Evolutionary conservation across 2,329 filamentous ascomycete species (phyloP), one percentile per base, ranked within the genome.

Genomic region (Penicillium sp.): DNA sequence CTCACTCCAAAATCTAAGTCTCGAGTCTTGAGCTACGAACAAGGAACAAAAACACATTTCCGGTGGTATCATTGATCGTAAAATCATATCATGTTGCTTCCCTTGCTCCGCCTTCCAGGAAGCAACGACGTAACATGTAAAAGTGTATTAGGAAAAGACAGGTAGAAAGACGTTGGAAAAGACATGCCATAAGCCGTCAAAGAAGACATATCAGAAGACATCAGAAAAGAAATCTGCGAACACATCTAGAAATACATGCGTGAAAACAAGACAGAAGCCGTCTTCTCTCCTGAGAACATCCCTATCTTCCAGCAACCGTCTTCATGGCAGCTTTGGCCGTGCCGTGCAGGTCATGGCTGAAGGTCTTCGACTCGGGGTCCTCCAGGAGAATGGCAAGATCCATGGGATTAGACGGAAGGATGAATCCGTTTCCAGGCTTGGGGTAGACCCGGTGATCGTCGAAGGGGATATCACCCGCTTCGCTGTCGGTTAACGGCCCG

Each of bases 341-440:
- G 2, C 63, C 58, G 55, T 73, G 64, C 40, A 74, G 49, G 14
- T 61, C 49, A 58, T 85, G 81, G 54, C 79, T 83, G 60, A 85
- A 85, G 0, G 82, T 82, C 20, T 76, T 73, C 59, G 77, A 79
- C 22, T 71, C 63, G 36, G 80, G 77, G 44, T 84, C 81, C 58
- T 87, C 85, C 7, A 83, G 79, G 22, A 88, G 66, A 73, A 84
- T 85, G 51, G 83, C 76, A 35, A 85, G 60, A 63, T 87, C 84
- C 24, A 82, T 79, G 16, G 75, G 76, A 57, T 86, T 81, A 0
- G 78, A 76, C 6, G 79, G 76, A 18, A 87, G 63, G 22, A 76
- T 79, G 25, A 88, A 72, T 2, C 85, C 85, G 48, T 84, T 78
- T 1, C 85, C 85, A 6, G 84, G 75, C 55, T 79, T 80, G 0